A percentile compares a stretch with the other conserved stretches of the same genome.
These are phyloP conservation scores for Coriaria nepalensis DNA, from an alignment of 306 rosid genomes.

Conservation along the genomic window DNA sequence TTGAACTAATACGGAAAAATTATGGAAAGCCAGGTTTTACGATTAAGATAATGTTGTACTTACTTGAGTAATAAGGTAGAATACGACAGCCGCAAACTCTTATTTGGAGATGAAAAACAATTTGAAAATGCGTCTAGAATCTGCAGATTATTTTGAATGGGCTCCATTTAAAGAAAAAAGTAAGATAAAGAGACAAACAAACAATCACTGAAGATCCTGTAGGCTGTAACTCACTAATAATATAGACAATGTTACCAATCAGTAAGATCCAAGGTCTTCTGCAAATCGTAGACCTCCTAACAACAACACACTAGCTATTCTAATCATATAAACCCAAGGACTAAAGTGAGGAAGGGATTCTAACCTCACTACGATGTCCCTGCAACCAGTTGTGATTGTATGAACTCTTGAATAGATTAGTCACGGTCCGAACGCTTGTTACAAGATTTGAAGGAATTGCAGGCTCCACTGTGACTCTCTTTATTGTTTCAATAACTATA, in stretches of 20 bases:
- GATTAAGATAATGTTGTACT: too few species aligned
- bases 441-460: constrained; percentile 63
- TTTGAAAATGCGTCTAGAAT: constrained; percentile 79
- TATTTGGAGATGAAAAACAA: constrained; percentile 64
- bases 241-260: too few species aligned
- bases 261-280: too few species aligned
- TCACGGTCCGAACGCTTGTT: constrained; percentile 67
- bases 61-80: constrained; percentile 88
- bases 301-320: neutral
- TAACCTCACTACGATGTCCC: constrained; percentile 66
- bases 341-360: constrained; percentile 9
- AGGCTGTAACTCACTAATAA: too few species aligned
- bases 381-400: constrained; percentile 55
- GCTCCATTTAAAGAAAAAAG: neutral
- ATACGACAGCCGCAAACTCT: constrained; percentile 61
- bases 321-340: neutral
- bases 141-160: constrained; percentile 33
- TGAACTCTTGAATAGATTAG: constrained; percentile 69
- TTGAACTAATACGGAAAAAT: too few species aligned
- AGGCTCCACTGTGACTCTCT: constrained; percentile 40
- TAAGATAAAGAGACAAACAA: neutral
- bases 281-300: neutral
- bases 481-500: constrained; percentile 40
- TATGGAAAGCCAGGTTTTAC: too few species aligned
- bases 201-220: too few species aligned